These are phyloP conservation scores for Cryptococcus sp. DNA, from an alignment of 1,284 basidiomycete genomes.

Conservation along the genomic window DNA sequence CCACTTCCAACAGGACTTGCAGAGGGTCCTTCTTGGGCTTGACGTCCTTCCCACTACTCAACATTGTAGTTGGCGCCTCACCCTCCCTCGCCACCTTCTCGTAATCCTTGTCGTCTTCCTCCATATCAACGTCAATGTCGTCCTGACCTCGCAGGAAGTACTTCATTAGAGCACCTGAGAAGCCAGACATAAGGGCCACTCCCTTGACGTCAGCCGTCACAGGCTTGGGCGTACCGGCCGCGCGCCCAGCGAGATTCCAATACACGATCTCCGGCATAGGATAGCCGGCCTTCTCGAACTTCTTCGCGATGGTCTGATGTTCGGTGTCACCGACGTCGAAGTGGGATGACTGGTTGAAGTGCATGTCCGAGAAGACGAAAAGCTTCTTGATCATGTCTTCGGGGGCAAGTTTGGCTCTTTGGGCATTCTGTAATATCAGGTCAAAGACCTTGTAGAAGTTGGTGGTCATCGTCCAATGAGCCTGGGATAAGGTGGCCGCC, in stretches of 20 bases:
- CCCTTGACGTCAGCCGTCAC: slow-evolving; percentile 61
- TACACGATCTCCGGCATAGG: slow-evolving; percentile 63
- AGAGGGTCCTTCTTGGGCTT: slow-evolving; percentile 57
- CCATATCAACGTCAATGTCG: slow-evolving; percentile 50
- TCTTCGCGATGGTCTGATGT: slow-evolving; percentile 61
- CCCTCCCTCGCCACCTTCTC: slow-evolving; percentile 50
- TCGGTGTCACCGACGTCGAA: slow-evolving; percentile 61
- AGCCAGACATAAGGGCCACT: slow-evolving; percentile 68
- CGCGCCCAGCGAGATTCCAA: slow-evolving; percentile 37
- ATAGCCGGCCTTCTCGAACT: slow-evolving; percentile 64
- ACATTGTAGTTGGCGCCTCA: slow-evolving; percentile 21
- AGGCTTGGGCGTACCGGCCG: slow-evolving; percentile 52
- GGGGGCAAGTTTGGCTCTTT: slow-evolving; percentile 60
- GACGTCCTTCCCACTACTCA: slow-evolving; percentile 31
- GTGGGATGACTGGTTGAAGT: slow-evolving; percentile 60
- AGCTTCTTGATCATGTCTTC: slow-evolving; percentile 72
- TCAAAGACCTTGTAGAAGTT: slow-evolving; percentile 52
- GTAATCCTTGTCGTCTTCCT: slow-evolving; percentile 33
- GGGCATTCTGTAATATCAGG: slow-evolving; percentile 61
- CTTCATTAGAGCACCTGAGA: slow-evolving; percentile 68
- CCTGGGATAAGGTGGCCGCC: slow-evolving; percentile 51
- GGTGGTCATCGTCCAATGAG: slow-evolving; percentile 64
- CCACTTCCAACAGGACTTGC: slow-evolving; percentile 61
- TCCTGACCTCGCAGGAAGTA: slow-evolving; percentile 59
- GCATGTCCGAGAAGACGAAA: slow-evolving; percentile 76